phyloP scores from a whole-genome alignment of 139 green algal species.

The Chlorella sp. region DNA sequence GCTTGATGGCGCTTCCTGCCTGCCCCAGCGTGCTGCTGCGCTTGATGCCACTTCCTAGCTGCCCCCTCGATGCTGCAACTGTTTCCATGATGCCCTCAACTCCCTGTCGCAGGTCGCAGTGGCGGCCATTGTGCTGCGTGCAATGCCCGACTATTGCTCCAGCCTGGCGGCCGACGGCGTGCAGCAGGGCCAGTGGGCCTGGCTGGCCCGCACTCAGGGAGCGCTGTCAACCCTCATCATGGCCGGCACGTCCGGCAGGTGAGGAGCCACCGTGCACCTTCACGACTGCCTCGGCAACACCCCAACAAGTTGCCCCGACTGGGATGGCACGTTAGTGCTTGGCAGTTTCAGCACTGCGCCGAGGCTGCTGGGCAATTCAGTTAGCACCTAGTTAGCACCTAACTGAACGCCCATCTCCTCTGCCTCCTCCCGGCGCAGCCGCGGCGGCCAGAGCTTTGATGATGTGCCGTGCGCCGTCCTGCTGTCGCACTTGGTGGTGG shows the following conservation, averaged over 20 bases:
- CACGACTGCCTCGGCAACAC: too few species aligned
- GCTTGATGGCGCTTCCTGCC: neutral
- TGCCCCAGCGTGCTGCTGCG: neutral
- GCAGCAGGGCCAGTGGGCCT: neutral
- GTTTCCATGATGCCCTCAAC: too few species aligned
- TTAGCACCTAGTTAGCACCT: too few species aligned
- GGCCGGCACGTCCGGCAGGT: slow-evolving; percentile 7
- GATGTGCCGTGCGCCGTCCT: neutral
- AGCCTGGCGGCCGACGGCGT: slow-evolving; percentile 10
- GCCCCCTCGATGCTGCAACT: too few species aligned
- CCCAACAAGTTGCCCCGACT: too few species aligned
- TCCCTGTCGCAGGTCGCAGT: neutral
- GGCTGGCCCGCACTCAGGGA: neutral
- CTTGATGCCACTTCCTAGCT: neutral
- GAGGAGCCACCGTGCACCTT: neutral
- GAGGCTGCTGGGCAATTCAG: too few species aligned
- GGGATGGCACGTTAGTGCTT: too few species aligned
- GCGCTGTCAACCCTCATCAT: neutral
- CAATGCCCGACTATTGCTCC: neutral
- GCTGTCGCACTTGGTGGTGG: neutral
- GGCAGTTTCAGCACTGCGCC: neutral
- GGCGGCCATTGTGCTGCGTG: neutral
- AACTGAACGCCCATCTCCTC: neutral
- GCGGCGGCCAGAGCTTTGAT: too few species aligned
- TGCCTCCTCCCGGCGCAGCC: neutral